A percentile compares a stretch with the other conserved stretches of the same genome.
Conservation (phyloP, 1,284 basidiomycete genomes). For the Rhodotorula sp. region DNA sequence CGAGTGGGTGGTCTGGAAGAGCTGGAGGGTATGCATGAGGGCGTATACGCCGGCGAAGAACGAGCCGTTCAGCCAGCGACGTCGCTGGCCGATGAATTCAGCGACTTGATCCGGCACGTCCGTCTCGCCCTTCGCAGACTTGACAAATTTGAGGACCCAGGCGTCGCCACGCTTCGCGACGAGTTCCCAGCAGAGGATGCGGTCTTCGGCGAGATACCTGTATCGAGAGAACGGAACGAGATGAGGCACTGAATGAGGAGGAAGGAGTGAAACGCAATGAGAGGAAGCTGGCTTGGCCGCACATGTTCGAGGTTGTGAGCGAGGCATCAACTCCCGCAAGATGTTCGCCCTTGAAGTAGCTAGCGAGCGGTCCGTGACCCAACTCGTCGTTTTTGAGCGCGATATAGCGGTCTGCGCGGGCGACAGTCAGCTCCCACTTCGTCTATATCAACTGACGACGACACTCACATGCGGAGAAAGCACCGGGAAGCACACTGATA, state of each 20-base stretch:
- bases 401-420: conserved; percentile 69
- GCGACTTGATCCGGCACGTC: conserved; percentile 91
- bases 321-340: conserved; percentile 65
- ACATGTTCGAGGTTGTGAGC: no score
- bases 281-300: conserved; percentile 43
- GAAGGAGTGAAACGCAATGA: conserved; percentile 70
- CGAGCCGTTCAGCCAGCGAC: conserved; percentile 63
- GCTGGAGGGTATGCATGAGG: conserved; percentile 69
- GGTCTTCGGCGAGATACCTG: conserved; percentile 64
- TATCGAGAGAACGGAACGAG: conserved; percentile 1
- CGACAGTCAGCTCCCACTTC: conserved; percentile 54
- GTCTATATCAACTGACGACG: conserved; percentile 47
- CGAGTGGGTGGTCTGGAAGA: conserved; percentile 81
- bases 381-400: conserved; percentile 76
- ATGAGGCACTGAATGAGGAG: background rate
- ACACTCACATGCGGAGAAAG: conserved; percentile 91
- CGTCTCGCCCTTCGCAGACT: conserved; percentile 85
- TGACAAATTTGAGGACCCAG: conserved; percentile 96
- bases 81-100: conserved; percentile 74
- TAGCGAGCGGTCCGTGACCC: conserved; percentile 82
- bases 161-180: conserved; percentile 83
- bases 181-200: conserved; percentile 95
- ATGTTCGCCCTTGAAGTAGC: conserved; percentile 95
- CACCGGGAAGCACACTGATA: conserved; percentile 79
- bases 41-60: conserved; percentile 80